Evolutionary conservation across 805 yeast genomes (phyloP), one percentile per base, ranked within the genome.

Genomic region (Ogataea paraovalis): DNA sequence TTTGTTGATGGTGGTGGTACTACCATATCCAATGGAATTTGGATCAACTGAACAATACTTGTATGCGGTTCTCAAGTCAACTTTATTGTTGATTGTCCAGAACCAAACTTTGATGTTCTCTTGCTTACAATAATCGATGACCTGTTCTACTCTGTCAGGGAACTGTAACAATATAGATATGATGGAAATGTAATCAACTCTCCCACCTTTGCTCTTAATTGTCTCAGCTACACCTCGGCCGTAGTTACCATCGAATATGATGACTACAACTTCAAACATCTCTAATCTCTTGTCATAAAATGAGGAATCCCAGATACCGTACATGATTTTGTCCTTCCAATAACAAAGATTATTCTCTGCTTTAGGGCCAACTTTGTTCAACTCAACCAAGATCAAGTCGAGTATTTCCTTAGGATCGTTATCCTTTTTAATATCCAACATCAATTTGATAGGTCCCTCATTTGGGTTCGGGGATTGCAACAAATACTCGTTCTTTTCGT

Each of bases 401-500:
- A 54, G 57, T 14, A 70, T 50, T n/a, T 40, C 12, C 10, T 47
- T 45, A 1, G 70, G 68, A 25, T 65, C 60, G 47, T 60, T 62
- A 44, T 58, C 69, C 1, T 56, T 39, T 48, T 68, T 68, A 27
- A 68, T 60, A 50, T 68, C 73, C 37, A 68, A 51, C 71, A 68
- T 66, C 71, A 56, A 68, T 72, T 66, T 72, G 68, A 60, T 70
- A 57, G 42, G 39, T n/a, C n/a, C 9, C 13, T 39, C 12, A 13
- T 39, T 39, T 8, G 16, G 13, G 20, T 20, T 21, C 13, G 16
- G 14, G 9, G 28, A 25, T 19, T 37, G 27, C 20, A 13, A 37
- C 20, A 18, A 63, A 57, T 42, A 72, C 69, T 56, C 65, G 70
- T 61, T 69, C 67, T 55, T 75, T 58, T 74, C 74, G 61, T 30